phyloP scores from a whole-genome alignment of 202 grass and related monocot species.

The Hordeum pubiflorum region DNA sequence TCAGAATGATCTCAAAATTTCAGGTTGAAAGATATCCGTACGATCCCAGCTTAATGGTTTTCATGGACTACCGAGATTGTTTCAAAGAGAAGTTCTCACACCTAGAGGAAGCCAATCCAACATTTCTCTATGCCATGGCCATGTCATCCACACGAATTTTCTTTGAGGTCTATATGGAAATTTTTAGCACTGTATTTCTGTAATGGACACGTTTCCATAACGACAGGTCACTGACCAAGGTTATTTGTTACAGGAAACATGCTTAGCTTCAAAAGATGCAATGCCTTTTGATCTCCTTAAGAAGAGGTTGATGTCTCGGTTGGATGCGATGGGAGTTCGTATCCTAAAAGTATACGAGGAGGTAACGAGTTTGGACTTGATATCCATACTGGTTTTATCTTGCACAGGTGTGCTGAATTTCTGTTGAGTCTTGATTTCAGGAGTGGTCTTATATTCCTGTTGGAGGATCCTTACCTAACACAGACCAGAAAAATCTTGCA shows the following conservation, averaged over 20 bases:
- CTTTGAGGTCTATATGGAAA: slow-evolving; percentile 55
- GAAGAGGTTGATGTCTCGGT: slow-evolving; percentile 77
- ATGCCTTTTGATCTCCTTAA: slow-evolving; percentile 97
- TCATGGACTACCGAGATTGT: slow-evolving; percentile 98
- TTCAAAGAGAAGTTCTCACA: slow-evolving; percentile 52
- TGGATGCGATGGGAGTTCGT: slow-evolving; percentile 78
- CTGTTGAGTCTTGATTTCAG: slow-evolving; percentile 35
- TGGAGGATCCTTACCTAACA: slow-evolving; percentile 92
- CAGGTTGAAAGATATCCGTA: slow-evolving; percentile 96
- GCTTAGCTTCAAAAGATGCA: slow-evolving; percentile 91
- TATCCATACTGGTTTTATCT: slow-evolving; percentile 4
- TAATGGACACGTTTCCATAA: background rate
- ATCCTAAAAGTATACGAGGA: slow-evolving; percentile 78
- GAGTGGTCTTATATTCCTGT: slow-evolving; percentile 99
- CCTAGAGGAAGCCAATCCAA: slow-evolving; percentile 64
- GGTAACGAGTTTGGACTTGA: slow-evolving; percentile 29
- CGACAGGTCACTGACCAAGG: slow-evolving; percentile 5
- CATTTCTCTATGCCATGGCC: slow-evolving; percentile 99
- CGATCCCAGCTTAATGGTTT: slow-evolving; percentile 97
- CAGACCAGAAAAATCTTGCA: slow-evolving; percentile 93
- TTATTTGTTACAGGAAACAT: slow-evolving; percentile 66
- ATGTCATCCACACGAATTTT: slow-evolving; percentile 85
- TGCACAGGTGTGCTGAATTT: slow-evolving; percentile 18
- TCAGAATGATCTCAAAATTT: slow-evolving; percentile 49
- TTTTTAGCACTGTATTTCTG: background rate